phyloP scores from a whole-genome alignment of 2,329 filamentous ascomycete genomes.

The Venturiaceae sp. region DNA sequence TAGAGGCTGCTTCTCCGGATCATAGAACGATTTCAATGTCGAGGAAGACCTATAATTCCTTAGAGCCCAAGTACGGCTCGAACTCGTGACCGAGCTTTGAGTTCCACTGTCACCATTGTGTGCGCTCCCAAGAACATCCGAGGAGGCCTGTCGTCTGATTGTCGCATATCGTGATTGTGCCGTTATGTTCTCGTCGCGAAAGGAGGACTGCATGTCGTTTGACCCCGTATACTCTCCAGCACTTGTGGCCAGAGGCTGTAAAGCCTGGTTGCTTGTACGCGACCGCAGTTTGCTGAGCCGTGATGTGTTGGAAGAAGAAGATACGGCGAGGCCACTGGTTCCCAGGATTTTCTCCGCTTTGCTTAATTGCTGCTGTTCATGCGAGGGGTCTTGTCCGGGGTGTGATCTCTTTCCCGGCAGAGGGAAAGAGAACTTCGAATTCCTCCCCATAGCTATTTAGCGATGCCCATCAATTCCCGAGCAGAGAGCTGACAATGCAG shows the following conservation, averaged over 20 bases:
- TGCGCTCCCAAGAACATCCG: slow-evolving; percentile 19
- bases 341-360: slow-evolving; percentile 29
- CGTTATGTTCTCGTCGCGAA: not conserved
- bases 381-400: not conserved
- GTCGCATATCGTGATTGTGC: not conserved
- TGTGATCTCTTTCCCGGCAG: not conserved
- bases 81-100: not conserved
- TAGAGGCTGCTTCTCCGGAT: slow-evolving; percentile 28
- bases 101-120: not conserved
- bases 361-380: slow-evolving; percentile 7
- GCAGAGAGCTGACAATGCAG: not conserved
- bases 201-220: not conserved
- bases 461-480: not conserved
- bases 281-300: not conserved
- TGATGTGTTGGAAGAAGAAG: not conserved
- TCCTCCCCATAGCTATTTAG: not conserved
- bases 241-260: not conserved
- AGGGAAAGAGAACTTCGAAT: not conserved
- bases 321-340: slow-evolving; percentile 17
- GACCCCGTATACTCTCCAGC: not conserved
- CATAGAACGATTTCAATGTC: slow-evolving; percentile 33
- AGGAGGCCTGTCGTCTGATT: slow-evolving; percentile 14
- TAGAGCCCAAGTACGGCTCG: slow-evolving; percentile 3
- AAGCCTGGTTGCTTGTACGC: not conserved
- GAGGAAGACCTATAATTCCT: slow-evolving; percentile 23